These are phyloP conservation scores for Candida dajiaensis DNA, from an alignment of 805 yeast genomes.

Conservation along the genomic window DNA sequence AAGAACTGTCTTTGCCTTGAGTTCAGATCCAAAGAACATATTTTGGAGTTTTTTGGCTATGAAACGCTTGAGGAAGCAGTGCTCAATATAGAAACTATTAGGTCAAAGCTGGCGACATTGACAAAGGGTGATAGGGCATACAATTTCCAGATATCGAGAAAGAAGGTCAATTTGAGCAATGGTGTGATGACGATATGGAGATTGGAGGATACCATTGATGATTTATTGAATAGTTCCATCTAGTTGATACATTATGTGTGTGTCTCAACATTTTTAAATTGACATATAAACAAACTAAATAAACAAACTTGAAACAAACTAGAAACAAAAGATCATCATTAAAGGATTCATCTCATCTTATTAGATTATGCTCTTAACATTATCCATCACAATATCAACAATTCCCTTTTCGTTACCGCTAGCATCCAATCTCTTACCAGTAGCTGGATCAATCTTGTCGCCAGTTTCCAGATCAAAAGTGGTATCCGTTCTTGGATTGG, in stretches of 20 bases:
- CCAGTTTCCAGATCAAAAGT: not conserved
- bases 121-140: not conserved
- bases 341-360: not conserved
- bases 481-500: not conserved
- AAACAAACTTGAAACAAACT: not conserved
- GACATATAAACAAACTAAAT: not conserved
- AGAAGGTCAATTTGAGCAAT: conserved; percentile 3
- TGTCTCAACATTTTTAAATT: not conserved
- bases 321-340: not conserved
- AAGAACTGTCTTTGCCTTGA: conserved; percentile 14
- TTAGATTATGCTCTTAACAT: conserved; percentile 2
- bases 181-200: conserved; percentile 12
- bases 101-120: not conserved
- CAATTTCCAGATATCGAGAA: conserved; percentile 1
- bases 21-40: conserved; percentile 9
- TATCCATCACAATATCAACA: conserved; percentile 6
- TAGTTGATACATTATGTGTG: not conserved
- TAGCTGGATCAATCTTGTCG: not conserved
- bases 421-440: not conserved
- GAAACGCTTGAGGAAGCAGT: conserved; percentile 4
- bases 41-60: conserved; percentile 11
- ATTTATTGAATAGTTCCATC: conserved; percentile 1
- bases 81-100: not conserved
- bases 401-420: conserved; percentile 2
- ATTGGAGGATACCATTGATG: conserved; percentile 5